These are phyloP conservation scores for Eudorina sp. DNA, from an alignment of 139 green algal genomes.

Conservation along the genomic window DNA sequence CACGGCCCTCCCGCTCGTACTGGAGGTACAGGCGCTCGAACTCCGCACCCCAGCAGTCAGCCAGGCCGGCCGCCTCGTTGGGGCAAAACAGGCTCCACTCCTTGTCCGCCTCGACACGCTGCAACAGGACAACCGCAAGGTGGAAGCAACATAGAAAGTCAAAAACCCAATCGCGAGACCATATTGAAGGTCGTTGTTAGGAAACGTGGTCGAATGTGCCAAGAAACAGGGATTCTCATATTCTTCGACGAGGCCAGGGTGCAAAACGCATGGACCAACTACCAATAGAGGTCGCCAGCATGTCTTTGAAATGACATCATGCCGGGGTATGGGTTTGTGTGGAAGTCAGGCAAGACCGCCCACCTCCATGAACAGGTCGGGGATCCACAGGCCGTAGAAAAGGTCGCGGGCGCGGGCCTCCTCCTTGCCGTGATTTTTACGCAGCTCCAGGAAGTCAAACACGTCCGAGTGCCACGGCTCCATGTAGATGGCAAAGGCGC, in stretches of 20 bases:
- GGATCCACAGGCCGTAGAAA: slow-evolving; percentile 98
- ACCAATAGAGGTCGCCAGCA: no score
- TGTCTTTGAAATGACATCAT: no score
- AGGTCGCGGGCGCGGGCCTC: slow-evolving; percentile 95
- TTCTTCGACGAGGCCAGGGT: no score
- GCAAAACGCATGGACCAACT: no score
- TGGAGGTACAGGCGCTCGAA: slow-evolving; percentile 92
- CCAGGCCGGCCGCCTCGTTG: slow-evolving; percentile 95
- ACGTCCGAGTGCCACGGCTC: slow-evolving; percentile 99
- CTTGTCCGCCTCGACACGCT: slow-evolving; percentile 85
- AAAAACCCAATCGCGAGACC: no score
- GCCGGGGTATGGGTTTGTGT: no score
- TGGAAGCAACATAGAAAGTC: no score
- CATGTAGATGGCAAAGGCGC: slow-evolving; percentile 97
- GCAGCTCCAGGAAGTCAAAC: slow-evolving; percentile 98
- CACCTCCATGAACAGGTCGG: slow-evolving; percentile 96
- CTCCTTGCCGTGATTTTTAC: slow-evolving; percentile 99
- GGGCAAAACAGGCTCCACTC: slow-evolving; percentile 98
- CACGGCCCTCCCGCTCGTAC: slow-evolving; percentile 88
- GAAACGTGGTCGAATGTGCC: no score
- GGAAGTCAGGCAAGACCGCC: no score
- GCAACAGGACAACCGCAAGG: no score
- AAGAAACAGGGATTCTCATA: no score
- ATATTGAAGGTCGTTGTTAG: no score
- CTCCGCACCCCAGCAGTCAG: slow-evolving; percentile 95